A percentile compares a stretch with the other conserved stretches of the same genome.
phyloP scores from a whole-genome alignment of 257 asterid species.

The Linaria vulgaris region DNA sequence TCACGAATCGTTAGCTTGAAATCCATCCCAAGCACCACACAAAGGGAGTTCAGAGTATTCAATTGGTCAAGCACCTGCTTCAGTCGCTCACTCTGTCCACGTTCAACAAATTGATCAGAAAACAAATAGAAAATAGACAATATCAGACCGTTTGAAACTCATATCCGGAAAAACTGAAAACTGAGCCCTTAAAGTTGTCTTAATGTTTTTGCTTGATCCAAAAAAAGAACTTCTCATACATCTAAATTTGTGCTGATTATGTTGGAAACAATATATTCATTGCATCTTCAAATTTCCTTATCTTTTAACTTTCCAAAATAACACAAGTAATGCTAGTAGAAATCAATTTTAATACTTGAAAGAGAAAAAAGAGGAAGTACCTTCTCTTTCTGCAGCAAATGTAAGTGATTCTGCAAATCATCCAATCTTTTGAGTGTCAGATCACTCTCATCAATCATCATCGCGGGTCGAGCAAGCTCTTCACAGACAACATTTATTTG shows the following conservation, averaged over 20 bases:
- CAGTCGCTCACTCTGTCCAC: conserved; percentile 60
- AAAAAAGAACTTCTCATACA: conserved; percentile 1
- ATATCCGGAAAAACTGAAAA: neutral
- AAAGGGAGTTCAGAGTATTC: conserved; percentile 49
- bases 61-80: conserved; percentile 59
- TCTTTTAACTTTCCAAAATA: neutral
- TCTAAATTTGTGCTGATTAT: neutral
- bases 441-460: conserved; percentile 57
- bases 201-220: conserved; percentile 13
- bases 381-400: conserved; percentile 65
- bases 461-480: conserved; percentile 53
- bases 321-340: conserved; percentile 9
- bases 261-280: conserved; percentile 4
- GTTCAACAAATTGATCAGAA: conserved; percentile 13
- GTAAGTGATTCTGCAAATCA: conserved; percentile 52
- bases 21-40: conserved; percentile 79
- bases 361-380: conserved; percentile 32
- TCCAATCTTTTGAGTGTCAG: conserved; percentile 67
- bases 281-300: conserved; percentile 5
- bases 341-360: neutral
- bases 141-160: conserved; percentile 5
- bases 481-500: conserved; percentile 53
- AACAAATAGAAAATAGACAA: conserved; percentile 8
- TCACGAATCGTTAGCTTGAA: conserved; percentile 48
- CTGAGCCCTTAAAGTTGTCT: conserved; percentile 1